phyloP scores from a whole-genome alignment of 306 rosid genomes.

The Castanospermum australe region DNA sequence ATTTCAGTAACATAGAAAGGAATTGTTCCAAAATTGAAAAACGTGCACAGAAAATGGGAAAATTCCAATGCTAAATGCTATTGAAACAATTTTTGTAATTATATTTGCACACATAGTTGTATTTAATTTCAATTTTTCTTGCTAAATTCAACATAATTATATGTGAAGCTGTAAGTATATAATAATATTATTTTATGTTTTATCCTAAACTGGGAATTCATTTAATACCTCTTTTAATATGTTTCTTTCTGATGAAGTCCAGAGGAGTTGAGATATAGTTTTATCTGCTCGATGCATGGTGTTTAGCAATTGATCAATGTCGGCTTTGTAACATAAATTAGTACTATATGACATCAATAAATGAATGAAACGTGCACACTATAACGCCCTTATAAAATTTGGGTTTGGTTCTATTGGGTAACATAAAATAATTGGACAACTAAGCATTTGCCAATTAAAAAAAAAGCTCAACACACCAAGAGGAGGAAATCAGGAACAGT shows the following conservation, averaged over 20 bases:
- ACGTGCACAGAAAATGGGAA: background rate
- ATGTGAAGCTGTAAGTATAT: background rate
- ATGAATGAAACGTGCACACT: conserved; percentile 36
- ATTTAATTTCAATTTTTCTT: background rate
- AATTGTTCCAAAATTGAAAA: background rate
- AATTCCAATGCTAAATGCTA: background rate
- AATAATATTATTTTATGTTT: background rate
- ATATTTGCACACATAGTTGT: background rate
- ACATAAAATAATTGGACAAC: conserved; percentile 19
- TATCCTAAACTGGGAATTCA: background rate
- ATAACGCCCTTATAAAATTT: background rate
- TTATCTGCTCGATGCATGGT: conserved; percentile 5
- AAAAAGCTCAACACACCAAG: background rate
- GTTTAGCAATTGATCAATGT: conserved; percentile 30
- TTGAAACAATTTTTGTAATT: background rate
- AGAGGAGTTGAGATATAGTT: background rate
- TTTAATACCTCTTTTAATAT: background rate
- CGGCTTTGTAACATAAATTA: background rate
- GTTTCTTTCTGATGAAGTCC: background rate
- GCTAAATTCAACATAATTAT: background rate
- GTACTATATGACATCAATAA: background rate
- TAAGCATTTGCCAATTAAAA: conserved; percentile 17
- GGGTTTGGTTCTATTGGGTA: conserved; percentile 12
- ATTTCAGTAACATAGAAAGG: background rate
- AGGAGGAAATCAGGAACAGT: conserved; percentile 4